Base-by-base conservation (phyloP, 2,329 filamentous ascomycete genomes). In the Claviceps sp. region DNA sequence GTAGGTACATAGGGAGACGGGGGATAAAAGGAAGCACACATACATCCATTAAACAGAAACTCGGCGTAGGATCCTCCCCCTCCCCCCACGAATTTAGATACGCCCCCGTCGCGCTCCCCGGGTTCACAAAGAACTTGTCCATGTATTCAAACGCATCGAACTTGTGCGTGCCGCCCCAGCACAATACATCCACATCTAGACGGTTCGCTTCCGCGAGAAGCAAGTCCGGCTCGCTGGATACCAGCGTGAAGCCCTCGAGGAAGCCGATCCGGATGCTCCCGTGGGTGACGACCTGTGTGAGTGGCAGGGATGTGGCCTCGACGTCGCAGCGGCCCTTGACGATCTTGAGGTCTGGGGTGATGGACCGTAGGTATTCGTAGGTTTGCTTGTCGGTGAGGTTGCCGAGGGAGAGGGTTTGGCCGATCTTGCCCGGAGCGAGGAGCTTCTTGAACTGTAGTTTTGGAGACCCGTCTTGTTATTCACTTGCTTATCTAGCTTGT, bases 1-100 rank as follows among this genome's bases (percentile, higher is more conserved):
- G 8, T n/a, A 16, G 24, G 30, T 13, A 22, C 22, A 22, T 22
- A 46, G 11, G 26, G 16, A 38, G 13, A 37, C 16, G 26, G 24
- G 16, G 2, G 5, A 24, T 3, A 11, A 30, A 34, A 18, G 8
- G 16, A 30, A 6, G 18, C n/a, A 51, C 46, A 84, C 89, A 73
- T 68, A 96, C 90, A 78, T 97, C 91, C 91, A 97, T 96, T 67
- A 97, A 71, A 64, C 93, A 95, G 69, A 97, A 96, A 66, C 89
- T 95, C 26, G 91, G 91, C 52, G 83, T 84, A 24, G 85, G 86
- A 52, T 91, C 86, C 63, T 87, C 81, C n/a, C 70, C 73, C 42
- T 77, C 77, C 20, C 70, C 71, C 75, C 78, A 82, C 20, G 77
- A 75, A 1, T 76, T 76, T 22, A 76, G 71, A 56, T 79, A 80